A percentile compares a stretch with the other conserved stretches of the same genome.
phyloP scores from a whole-genome alignment of 768 basidiomycete genomes.

The Termitomyces sp. region DNA sequence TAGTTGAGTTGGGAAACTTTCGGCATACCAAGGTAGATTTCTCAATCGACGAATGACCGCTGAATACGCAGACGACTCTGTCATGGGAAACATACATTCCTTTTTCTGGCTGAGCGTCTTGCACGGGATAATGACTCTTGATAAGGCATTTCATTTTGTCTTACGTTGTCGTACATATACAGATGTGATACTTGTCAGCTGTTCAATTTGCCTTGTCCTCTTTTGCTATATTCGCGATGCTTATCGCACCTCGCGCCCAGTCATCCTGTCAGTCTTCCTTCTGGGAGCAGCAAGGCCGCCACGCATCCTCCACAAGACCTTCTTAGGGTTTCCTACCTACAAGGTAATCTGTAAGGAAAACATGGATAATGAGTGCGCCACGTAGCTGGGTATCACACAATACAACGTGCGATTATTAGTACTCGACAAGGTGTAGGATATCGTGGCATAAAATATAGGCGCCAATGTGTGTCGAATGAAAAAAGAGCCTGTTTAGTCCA shows the following conservation, averaged over 20 bases:
- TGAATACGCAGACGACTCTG: no score
- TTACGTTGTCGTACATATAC: neutral
- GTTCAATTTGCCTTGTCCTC: neutral
- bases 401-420: conserved; percentile 1
- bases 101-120: no score
- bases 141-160: neutral
- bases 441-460: conserved; percentile 15
- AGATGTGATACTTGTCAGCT: neutral
- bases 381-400: conserved; percentile 3
- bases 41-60: neutral
- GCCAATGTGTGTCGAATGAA: conserved; percentile 6
- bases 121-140: neutral
- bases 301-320: neutral
- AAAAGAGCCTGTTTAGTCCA: neutral
- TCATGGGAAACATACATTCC: neutral
- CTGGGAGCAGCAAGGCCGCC: conserved; percentile 8
- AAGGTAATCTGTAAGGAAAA: neutral
- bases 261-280: conserved; percentile 1
- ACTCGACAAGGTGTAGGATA: conserved; percentile 11
- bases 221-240: conserved; percentile 2
- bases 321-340: neutral
- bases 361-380: conserved; percentile 3
- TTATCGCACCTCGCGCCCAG: conserved; percentile 3
- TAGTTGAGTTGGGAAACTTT: neutral
- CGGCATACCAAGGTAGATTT: neutral